Evolutionary conservation across 345 rosid species (phyloP), one percentile per base, ranked within the genome.

Genomic region (Populus deltoides): DNA sequence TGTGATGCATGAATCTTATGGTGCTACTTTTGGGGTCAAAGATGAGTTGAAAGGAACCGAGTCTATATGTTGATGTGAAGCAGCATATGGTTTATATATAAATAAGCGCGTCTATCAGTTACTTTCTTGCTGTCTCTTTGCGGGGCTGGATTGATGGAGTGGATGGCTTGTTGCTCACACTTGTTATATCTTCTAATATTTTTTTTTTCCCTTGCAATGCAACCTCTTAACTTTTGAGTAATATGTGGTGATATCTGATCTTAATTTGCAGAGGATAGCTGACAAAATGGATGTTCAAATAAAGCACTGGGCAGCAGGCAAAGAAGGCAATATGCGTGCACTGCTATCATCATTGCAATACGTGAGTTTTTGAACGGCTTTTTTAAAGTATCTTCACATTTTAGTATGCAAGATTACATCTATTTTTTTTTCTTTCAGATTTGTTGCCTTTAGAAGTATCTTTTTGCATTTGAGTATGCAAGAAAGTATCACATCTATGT

Each of bases 321-420:
- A 91, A 85, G 97, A 94, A 86, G 91, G 93, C 84, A 97, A 94
- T 72, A 79, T 97, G 93, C 98, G 97, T 55, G 97, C 97, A 4
- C 79, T 97, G 49, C 78, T 97, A 71, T 94, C 97, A 33, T 91
- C 98, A 27, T 85, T 94, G 84, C 98, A 97, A 81, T 79, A 82
- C 66, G 99, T 97, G 81, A 20, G 97, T 80, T 73, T 17, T 72
- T 31, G 35, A 49, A 66, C 31, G 25, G 27, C 17, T 6, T 0
- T 69, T 39, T 41, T n/a, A 17, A 62, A 43, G 25, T 68, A 0
- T 12, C 49, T 55, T 15, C 51, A 4, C 47, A 43, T 43, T 43
- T 43, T 43, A 43, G 1, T 1, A 3, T 43, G 15, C 47, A 11
- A 43, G 47, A 75, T 39, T 18, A 6, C 20, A 31, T n/a, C 72